These are phyloP conservation scores for Trichoderma oligosporum DNA, from an alignment of 2,329 filamentous ascomycete species.

Conservation along the genomic window DNA sequence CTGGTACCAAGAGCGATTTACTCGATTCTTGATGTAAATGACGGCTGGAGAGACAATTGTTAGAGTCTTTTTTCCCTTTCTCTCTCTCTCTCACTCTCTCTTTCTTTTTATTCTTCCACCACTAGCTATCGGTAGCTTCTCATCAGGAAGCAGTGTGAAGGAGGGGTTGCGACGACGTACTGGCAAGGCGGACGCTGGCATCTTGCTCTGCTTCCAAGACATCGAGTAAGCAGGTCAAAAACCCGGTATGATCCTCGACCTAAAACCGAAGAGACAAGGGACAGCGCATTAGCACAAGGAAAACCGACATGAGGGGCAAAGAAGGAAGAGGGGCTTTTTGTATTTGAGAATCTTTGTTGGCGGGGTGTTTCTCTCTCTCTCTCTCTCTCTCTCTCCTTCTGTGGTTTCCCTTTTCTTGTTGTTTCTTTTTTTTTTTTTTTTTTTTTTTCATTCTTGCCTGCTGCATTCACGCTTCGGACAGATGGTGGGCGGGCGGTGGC, in stretches of 20 bases:
- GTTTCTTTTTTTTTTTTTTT: not conserved
- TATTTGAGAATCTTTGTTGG: not conserved
- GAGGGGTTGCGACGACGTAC: constrained; percentile 53
- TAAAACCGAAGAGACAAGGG: constrained; percentile 37
- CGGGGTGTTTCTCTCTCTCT: not conserved
- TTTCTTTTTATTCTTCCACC: not conserved
- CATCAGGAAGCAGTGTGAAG: not conserved
- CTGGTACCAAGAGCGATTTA: constrained; percentile 85
- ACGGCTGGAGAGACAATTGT: constrained; percentile 58
- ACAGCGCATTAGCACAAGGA: constrained; percentile 20
- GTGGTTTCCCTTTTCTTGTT: no score
- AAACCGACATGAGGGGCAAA: not conserved
- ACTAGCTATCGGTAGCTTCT: not conserved
- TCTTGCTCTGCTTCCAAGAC: constrained; percentile 88
- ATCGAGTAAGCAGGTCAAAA: constrained; percentile 84
- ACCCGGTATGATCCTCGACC: constrained; percentile 88
- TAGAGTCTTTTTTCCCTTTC: constrained; percentile 9
- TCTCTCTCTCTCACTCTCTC: not conserved
- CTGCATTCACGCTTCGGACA: constrained; percentile 7
- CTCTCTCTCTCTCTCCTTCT: not conserved
- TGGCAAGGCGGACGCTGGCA: constrained; percentile 76
- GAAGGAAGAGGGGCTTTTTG: not conserved
- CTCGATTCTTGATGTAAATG: constrained; percentile 96
- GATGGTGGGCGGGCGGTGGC: constrained; percentile 14
- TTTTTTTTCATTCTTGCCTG: not conserved